Base-by-base conservation (phyloP, 2,329 filamentous ascomycete species). In the Canariomyces notabilis region DNA sequence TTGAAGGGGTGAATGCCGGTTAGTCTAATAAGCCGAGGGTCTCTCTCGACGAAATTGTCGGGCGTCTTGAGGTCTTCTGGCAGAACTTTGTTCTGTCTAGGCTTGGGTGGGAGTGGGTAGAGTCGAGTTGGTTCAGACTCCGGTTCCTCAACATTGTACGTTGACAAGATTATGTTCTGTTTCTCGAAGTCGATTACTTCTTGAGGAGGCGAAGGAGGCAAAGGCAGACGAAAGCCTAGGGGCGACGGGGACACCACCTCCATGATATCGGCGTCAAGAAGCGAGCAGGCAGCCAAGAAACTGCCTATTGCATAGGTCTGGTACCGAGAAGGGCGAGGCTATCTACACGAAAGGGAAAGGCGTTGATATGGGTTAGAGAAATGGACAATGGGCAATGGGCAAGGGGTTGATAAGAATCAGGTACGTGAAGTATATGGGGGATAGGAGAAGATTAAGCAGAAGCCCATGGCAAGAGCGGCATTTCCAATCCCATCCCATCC, bases 1-100 rank as follows among this genome's bases (percentile, higher is more conserved):
- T 96, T 96, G 72, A 94, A 95, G 1, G 90, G 90, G 64, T 95
- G 90, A 5, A 87, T 77, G 19, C 90, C 90, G 9, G 90, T 96
- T 12, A 96, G 72, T 41, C 90, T 79, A 54, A 96, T 93, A 14
- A 96, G 72, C 33, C 89, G 77, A 1, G 85, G 74, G 66, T 95
- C 89, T 63, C 90, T 76, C 18, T 82, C 75, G 16, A 96, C 86
- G 70, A 91, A 87, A 55, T 67, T 72, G 61, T 96, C 90, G 7
- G 90, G 90, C 0, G 89, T 96, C 52, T 85, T 84, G 53, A 86
- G 73, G 62, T 95, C 89, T 59, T 87, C 68, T n/a, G 81, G 72
- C 5, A 94, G 72, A 11, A 93, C 77, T 34, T 75, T 68, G 38
- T 76, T 81, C 4, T 79, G 72, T 38, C 64, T 74, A 5, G 80